phyloP scores from a whole-genome alignment of 169 alveolate species.

The Cardiosporidium cionae region DNA sequence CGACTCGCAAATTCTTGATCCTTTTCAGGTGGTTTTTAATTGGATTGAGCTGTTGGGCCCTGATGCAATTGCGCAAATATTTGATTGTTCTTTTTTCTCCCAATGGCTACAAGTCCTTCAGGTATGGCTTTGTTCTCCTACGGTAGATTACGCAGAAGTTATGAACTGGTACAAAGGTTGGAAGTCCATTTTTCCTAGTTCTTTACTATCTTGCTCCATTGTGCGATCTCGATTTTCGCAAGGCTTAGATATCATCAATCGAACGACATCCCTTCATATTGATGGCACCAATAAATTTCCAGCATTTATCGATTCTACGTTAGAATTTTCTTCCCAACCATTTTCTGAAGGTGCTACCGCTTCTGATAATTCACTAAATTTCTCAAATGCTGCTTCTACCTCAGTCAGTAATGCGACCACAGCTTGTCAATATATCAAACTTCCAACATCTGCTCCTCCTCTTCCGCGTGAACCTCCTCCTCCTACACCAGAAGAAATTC shows the following conservation, averaged over 20 bases:
- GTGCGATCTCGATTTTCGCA: conserved; percentile 4
- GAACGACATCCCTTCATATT: too few species aligned
- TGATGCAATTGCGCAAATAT: conserved; percentile 14
- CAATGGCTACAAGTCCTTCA: conserved; percentile 24
- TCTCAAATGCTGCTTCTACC: too few species aligned
- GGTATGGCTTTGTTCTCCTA: conserved; percentile 13
- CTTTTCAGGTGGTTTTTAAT: conserved; percentile 27
- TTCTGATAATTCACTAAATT: too few species aligned
- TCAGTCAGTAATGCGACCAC: too few species aligned
- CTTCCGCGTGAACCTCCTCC: not conserved
- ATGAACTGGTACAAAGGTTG: conserved; percentile 24
- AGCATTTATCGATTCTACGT: too few species aligned
- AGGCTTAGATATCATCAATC: conserved; percentile 16
- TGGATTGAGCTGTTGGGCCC: conserved; percentile 34
- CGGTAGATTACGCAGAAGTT: conserved; percentile 7
- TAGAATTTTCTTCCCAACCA: not conserved
- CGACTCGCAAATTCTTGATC: conserved; percentile 7
- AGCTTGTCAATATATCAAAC: not conserved
- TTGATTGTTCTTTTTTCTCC: not conserved
- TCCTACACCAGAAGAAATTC: not conserved
- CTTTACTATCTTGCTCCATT: conserved; percentile 3
- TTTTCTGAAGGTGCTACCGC: too few species aligned
- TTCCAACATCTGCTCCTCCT: not conserved
- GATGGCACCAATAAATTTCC: too few species aligned
- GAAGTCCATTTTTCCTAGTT: conserved; percentile 11